These are phyloP conservation scores for Pseudoperonospora humuli DNA, from an alignment of 352 stramenopile genomes.

Conservation along the genomic window DNA sequence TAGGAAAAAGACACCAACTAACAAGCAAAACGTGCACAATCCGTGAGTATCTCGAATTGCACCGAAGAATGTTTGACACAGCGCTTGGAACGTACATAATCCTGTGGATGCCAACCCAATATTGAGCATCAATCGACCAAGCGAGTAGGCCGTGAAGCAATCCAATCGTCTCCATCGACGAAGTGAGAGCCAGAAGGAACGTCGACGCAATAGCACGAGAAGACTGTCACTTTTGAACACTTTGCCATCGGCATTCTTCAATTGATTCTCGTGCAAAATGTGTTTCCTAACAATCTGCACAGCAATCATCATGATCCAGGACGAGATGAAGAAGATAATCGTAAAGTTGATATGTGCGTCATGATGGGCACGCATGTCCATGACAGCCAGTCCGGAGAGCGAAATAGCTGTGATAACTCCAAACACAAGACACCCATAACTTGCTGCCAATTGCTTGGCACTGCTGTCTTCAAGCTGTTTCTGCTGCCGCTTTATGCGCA, in stretches of 20 bases:
- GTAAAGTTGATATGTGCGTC: constrained; percentile 67
- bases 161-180: constrained; percentile 48
- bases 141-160: constrained; percentile 36
- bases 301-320: constrained; percentile 59
- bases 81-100: constrained; percentile 42
- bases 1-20: constrained; percentile 71
- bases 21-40: constrained; percentile 2
- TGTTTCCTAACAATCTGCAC: constrained; percentile 42
- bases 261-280: constrained; percentile 33
- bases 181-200: constrained; percentile 28
- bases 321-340: constrained; percentile 64
- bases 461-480: background rate
- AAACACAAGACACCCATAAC: constrained; percentile 21
- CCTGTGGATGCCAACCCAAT: constrained; percentile 46
- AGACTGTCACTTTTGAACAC: constrained; percentile 1
- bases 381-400: constrained; percentile 56
- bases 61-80: background rate
- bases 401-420: constrained; percentile 33
- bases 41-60: background rate
- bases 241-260: constrained; percentile 7
- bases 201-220: constrained; percentile 8
- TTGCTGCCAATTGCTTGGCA: constrained; percentile 2
- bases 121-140: constrained; percentile 42
- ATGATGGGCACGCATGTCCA: constrained; percentile 73
- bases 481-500: constrained; percentile 24